These are phyloP conservation scores for Centella asiatica DNA, from an alignment of 129 eudicot species.

Conservation along the genomic window DNA sequence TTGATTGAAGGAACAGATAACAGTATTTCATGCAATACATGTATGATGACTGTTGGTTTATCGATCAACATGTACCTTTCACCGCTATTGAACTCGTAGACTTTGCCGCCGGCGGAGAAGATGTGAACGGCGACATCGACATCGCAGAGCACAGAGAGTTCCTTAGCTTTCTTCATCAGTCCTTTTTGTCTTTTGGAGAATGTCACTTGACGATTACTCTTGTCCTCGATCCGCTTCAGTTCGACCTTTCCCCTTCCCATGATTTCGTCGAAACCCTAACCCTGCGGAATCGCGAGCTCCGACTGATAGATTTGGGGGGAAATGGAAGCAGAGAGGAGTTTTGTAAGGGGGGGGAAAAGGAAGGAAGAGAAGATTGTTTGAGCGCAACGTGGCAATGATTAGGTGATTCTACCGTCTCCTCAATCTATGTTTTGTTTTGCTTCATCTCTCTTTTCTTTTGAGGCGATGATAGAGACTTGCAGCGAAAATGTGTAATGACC, in stretches of 20 bases:
- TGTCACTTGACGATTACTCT: constrained; percentile 19
- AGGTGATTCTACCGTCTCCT: too few species aligned
- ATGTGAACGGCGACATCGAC: constrained; percentile 19
- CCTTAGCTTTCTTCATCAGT: constrained; percentile 22
- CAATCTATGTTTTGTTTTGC: too few species aligned
- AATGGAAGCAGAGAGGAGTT: not conserved
- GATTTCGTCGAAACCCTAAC: not conserved
- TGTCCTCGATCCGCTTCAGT: constrained; percentile 14
- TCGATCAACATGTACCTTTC: constrained; percentile 13
- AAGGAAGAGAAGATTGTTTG: not conserved
- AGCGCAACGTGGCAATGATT: too few species aligned
- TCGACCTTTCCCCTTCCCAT: constrained; percentile 18
- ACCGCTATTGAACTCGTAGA: constrained; percentile 16
- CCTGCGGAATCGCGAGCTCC: not conserved
- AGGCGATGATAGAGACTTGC: too few species aligned
- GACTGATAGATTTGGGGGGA: constrained; percentile 10
- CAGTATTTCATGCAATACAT: too few species aligned
- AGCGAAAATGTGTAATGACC: too few species aligned
- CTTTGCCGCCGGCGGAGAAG: constrained; percentile 17
- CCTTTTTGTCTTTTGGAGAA: constrained; percentile 18
- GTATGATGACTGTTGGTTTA: too few species aligned
- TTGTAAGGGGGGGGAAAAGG: not conserved
- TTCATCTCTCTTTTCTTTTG: too few species aligned
- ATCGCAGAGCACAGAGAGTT: constrained; percentile 20
- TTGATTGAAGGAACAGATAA: too few species aligned